phyloP scores from a whole-genome alignment of 441 rosid genomes.

The Erysimum pusillum region DNA sequence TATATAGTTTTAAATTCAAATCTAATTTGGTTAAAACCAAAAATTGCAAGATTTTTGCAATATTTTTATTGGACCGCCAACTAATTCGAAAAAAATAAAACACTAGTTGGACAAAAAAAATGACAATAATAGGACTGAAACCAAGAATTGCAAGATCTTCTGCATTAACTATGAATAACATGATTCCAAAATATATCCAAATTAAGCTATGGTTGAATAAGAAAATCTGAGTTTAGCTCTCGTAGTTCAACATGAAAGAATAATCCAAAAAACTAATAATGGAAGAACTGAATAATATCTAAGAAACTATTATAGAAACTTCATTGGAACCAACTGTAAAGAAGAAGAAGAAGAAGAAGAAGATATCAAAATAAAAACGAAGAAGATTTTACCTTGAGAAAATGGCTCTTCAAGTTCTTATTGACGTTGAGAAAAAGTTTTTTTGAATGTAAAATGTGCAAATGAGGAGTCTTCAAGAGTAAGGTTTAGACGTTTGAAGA shows the following conservation, averaged over 20 bases:
- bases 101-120: not conserved
- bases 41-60: not conserved
- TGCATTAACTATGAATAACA: not conserved
- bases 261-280: not conserved
- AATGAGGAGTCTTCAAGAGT: conserved; percentile 36
- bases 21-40: not conserved
- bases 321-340: not conserved
- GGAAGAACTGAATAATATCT: not conserved
- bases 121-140: not conserved
- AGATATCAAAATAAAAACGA: not conserved
- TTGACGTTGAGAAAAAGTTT: conserved; percentile 1
- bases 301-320: not conserved
- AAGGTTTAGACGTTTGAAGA: conserved; percentile 43
- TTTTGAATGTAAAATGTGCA: conserved; percentile 10
- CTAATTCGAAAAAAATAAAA: not conserved
- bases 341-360: not conserved
- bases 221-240: not conserved
- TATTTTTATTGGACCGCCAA: conserved; percentile 19
- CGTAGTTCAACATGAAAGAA: conserved; percentile 1
- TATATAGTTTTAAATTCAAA: not conserved
- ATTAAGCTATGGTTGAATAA: not conserved
- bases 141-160: not conserved
- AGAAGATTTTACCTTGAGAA: conserved; percentile 36
- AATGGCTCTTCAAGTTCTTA: conserved; percentile 28
- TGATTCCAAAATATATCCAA: not conserved